phyloP scores from a whole-genome alignment of 306 rosid genomes.

The Prinsepia uniflora region DNA sequence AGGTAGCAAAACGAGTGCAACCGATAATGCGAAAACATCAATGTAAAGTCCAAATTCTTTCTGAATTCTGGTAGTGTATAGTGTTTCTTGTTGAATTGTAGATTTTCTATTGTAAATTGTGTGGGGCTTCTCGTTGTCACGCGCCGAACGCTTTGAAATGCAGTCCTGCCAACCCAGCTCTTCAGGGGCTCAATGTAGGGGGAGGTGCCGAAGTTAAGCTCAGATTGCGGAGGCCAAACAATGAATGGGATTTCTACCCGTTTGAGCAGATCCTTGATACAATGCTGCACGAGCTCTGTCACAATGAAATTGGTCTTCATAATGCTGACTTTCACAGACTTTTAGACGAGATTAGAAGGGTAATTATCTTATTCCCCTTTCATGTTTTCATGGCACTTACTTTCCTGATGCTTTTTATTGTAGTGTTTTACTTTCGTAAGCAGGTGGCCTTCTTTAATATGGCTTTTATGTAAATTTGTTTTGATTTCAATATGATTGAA shows the following conservation, averaged over 20 bases:
- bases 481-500: neutral
- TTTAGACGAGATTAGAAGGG: constrained; percentile 59
- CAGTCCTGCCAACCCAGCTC: constrained; percentile 58
- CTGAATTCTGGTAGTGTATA: constrained; percentile 48
- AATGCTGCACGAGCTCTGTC: constrained; percentile 65
- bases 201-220: constrained; percentile 53
- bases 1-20: constrained; percentile 51
- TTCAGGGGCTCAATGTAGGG: constrained; percentile 51
- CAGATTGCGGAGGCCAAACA: constrained; percentile 45
- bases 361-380: constrained; percentile 8
- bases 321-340: constrained; percentile 53
- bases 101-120: neutral
- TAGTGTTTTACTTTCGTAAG: neutral
- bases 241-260: constrained; percentile 54
- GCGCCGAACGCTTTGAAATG: constrained; percentile 19
- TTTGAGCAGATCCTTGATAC: constrained; percentile 59
- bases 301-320: constrained; percentile 52
- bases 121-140: constrained; percentile 4
- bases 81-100: neutral
- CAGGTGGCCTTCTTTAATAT: neutral
- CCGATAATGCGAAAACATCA: constrained; percentile 49
- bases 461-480: neutral
- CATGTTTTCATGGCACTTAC: neutral
- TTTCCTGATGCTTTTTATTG: neutral
- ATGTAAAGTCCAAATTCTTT: constrained; percentile 54